These are phyloP conservation scores for Jacaranda copaia DNA, from an alignment of 257 asterid genomes.

Conservation along the genomic window DNA sequence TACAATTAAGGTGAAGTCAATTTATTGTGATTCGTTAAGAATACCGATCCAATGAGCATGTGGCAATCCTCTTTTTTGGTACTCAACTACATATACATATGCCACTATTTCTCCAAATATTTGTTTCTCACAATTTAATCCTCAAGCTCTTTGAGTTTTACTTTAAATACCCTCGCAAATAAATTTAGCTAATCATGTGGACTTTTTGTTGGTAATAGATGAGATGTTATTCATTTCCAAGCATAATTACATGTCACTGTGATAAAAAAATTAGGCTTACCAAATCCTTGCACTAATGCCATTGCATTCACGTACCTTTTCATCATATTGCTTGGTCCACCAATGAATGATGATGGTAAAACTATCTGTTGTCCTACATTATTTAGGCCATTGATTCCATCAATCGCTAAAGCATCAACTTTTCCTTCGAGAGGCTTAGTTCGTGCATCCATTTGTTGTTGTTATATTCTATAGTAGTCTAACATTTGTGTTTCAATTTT, in stretches of 20 bases:
- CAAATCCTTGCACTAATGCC: not conserved
- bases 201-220: not conserved
- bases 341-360: not conserved
- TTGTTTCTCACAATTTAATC: not conserved
- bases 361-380: not conserved
- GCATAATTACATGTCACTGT: not conserved
- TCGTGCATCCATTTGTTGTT: not conserved
- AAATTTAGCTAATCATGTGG: not conserved
- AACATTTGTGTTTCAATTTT: not conserved
- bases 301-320: not conserved
- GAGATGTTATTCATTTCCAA: not conserved
- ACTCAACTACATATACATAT: constrained; percentile 8
- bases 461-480: not conserved
- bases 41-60: not conserved
- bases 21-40: not conserved
- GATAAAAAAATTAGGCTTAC: not conserved
- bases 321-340: not conserved
- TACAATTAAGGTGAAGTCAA: not conserved
- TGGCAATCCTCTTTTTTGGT: constrained; percentile 7
- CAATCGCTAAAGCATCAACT: not conserved
- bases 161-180: not conserved
- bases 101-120: not conserved
- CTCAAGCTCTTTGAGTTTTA: not conserved
- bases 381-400: not conserved
- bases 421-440: not conserved